These are phyloP conservation scores for Ceratobasidium sp. DNA, from an alignment of 1,284 basidiomycete species.

Conservation along the genomic window DNA sequence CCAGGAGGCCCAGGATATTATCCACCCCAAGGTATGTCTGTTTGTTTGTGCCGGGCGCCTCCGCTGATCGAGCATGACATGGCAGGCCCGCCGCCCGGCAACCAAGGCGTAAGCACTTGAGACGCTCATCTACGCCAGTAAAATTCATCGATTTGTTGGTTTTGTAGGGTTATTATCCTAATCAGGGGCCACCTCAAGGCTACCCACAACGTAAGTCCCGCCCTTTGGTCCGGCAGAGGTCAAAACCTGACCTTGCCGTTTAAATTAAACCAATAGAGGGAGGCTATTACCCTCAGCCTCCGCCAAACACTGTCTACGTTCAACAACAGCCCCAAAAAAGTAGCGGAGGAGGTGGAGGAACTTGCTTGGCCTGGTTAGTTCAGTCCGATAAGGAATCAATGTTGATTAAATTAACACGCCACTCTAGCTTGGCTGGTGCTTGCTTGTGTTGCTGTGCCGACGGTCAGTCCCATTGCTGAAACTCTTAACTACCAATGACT, in stretches of 20 bases:
- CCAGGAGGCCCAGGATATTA: constrained; percentile 3
- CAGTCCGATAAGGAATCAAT: neutral
- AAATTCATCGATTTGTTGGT: neutral
- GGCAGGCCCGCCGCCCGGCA: constrained; percentile 22
- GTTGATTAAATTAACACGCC: neutral
- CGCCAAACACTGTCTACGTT: constrained; percentile 33
- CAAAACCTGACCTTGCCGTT: neutral
- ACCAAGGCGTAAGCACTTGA: constrained; percentile 23
- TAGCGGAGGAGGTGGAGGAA: constrained; percentile 31
- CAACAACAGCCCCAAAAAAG: constrained; percentile 27
- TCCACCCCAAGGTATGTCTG: constrained; percentile 18
- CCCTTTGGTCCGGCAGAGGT: neutral
- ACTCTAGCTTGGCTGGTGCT: constrained; percentile 30
- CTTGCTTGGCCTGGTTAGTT: constrained; percentile 36
- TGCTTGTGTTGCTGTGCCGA: constrained; percentile 36
- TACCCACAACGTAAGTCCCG: constrained; percentile 28
- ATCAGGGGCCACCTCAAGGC: constrained; percentile 1
- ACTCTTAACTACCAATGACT: neutral
- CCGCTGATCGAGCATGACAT: neutral
- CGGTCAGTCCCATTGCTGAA: neutral
- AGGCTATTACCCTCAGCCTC: constrained; percentile 31
- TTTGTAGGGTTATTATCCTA: constrained; percentile 31
- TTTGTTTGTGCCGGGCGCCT: neutral
- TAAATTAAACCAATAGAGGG: constrained; percentile 4
- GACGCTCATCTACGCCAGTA: neutral